Evolutionary conservation across 1,284 basidiomycete genomes (phyloP), one percentile per base, ranked within the genome.

Genomic region (Cutaneotrichosporon curvatum): DNA sequence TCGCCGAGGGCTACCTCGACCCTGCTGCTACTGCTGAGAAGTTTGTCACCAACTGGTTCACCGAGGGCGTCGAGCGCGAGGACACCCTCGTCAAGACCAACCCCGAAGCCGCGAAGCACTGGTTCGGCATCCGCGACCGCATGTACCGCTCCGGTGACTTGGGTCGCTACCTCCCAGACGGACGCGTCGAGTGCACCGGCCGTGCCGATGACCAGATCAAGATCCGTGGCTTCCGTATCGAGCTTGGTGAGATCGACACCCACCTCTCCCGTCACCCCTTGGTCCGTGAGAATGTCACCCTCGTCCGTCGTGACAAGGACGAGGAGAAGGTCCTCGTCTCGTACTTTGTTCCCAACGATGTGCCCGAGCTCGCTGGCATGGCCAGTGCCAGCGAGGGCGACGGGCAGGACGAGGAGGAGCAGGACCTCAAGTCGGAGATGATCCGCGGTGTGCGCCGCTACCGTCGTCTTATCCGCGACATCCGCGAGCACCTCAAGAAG

Each of bases 161-260:
- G 2, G 95, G 95, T 3, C 81, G 95, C 14, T 98, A 98, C 73
- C 76, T 88, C 23, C 89, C 95, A 2, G 82, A 89, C 65, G 95
- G 95, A 4, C 83, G 81, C 33, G 95, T 99, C 15, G 95, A 98
- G 69, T 98, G 95, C 72, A 94, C 89, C 0, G 95, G 95, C 10
- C 83, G 95, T 40, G 92, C 92, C 4, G 95, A 99, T 67, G 95
- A 98, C 67, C 95, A 99, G 70, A 89, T 99, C 74, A 98, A 99
- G 76, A 98, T 99, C 70, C 87, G 95, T 53, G 95, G 95, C 7
- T 99, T 99, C 83, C 80, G 95, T 30, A 98, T 99, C 67, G 95
- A 99, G 73, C 79, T 98, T 6, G 94, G 94, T 16, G 95, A 99
- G 73, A 97, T 99, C 58, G 95, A 99, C 70, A 96, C 89, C 1